These are phyloP conservation scores for Anethum foeniculum DNA, from an alignment of 140 eudicot species.

Conservation along the genomic window DNA sequence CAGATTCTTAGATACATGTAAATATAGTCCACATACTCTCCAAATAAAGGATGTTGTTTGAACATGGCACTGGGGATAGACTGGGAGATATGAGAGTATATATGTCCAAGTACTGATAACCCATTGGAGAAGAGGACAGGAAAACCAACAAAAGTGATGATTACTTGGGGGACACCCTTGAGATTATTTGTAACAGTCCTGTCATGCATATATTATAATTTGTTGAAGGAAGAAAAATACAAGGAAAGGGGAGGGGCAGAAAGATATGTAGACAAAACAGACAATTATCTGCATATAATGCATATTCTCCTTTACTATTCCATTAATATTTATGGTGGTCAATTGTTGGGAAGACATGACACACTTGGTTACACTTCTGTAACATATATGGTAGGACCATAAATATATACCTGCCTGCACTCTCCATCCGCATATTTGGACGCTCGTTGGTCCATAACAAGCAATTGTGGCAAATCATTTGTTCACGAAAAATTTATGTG, in stretches of 20 bases:
- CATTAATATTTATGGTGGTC: conserved; percentile 2
- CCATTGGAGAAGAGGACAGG: not conserved
- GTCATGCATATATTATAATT: not conserved
- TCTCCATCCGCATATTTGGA: too few relatives aligned
- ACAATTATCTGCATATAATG: not conserved
- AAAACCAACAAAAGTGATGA: not conserved
- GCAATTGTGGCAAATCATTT: too few relatives aligned
- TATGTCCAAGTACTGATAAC: not conserved
- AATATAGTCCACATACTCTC: too few relatives aligned
- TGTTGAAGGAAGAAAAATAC: too few relatives aligned
- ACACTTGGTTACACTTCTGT: conserved; percentile 4
- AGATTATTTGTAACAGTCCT: not conserved
- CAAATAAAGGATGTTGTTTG: not conserved
- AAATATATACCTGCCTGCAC: too few relatives aligned
- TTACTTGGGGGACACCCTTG: not conserved
- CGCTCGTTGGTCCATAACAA: too few relatives aligned
- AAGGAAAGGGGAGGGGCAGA: not conserved
- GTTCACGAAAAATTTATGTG: too few relatives aligned
- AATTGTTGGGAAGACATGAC: conserved; percentile 17
- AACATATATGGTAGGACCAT: too few relatives aligned
- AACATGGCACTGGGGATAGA: not conserved
- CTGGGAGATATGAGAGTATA: not conserved
- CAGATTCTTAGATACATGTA: too few relatives aligned
- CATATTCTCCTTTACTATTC: not conserved
- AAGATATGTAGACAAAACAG: not conserved